Percentiles rank a stretch among this genome's conserved stretches.
phyloP scores from a whole-genome alignment of 805 yeast species.

The Schizosaccharomyces lindneri region DNA sequence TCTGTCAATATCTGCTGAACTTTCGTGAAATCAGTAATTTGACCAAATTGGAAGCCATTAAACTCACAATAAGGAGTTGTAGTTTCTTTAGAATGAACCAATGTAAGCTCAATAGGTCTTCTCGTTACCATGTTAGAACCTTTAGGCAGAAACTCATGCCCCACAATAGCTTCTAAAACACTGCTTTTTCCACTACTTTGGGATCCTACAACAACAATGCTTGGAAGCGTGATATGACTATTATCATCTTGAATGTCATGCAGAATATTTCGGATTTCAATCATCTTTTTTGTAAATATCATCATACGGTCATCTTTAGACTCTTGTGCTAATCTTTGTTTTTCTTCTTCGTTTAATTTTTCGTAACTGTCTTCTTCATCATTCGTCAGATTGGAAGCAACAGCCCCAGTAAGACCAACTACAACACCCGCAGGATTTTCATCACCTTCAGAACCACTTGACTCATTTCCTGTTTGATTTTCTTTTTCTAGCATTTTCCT shows the following conservation, averaged over 20 bases:
- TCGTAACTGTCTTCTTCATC: neutral
- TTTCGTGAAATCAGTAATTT: conserved; percentile 64
- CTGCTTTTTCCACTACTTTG: conserved; percentile 92
- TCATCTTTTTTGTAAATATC: conserved; percentile 82
- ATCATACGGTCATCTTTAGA: conserved; percentile 47
- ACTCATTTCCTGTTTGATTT: neutral
- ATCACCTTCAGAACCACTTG: neutral
- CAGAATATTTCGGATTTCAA: conserved; percentile 66
- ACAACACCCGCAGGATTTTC: neutral
- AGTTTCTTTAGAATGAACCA: conserved; percentile 59
- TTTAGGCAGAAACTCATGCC: conserved; percentile 92
- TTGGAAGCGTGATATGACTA: conserved; percentile 81
- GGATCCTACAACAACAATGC: conserved; percentile 92
- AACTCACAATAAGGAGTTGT: conserved; percentile 81
- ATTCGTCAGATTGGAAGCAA: neutral
- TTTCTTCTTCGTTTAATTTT: neutral
- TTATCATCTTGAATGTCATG: conserved; percentile 53
- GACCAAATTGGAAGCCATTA: conserved; percentile 64
- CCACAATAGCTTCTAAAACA: conserved; percentile 70
- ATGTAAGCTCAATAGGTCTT: conserved; percentile 84
- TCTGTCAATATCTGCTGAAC: conserved; percentile 75
- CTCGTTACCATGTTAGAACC: conserved; percentile 97
- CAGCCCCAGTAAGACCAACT: neutral
- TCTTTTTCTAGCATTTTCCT: neutral
- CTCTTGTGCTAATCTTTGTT: conserved; percentile 5